Conservation (phyloP, 306 rosid genomes). For the Hippophae rhamnoides region DNA sequence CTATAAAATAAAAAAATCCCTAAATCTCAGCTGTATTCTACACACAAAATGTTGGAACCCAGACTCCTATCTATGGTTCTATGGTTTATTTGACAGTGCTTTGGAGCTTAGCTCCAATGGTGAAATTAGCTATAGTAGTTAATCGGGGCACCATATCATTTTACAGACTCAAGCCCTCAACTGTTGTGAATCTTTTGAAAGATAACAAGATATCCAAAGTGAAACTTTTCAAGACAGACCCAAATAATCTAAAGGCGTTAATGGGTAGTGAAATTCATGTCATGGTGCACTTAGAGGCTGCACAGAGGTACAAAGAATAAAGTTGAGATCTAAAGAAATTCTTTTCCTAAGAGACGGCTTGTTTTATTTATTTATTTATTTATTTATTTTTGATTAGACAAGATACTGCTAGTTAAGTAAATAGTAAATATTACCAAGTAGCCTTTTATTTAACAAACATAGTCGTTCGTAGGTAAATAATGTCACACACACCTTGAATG, state of each 20-base stretch:
- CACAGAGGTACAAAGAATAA: too few relatives aligned
- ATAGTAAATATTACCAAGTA: too few relatives aligned
- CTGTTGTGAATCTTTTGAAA: conserved; percentile 72
- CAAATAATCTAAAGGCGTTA: conserved; percentile 42
- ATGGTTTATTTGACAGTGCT: conserved; percentile 12
- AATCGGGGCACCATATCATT: conserved; percentile 84
- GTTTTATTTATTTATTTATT: too few relatives aligned
- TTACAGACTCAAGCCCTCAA: conserved; percentile 58
- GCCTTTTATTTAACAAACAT: too few relatives aligned
- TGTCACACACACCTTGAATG: too few relatives aligned
- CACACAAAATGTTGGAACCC: conserved; percentile 33
- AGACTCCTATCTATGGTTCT: conserved; percentile 15
- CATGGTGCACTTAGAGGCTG: conserved; percentile 24
- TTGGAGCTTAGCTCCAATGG: conserved; percentile 20
- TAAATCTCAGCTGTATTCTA: not conserved
- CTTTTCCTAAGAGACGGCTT: too few relatives aligned
- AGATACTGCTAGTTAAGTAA: too few relatives aligned
- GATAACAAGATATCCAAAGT: conserved; percentile 59
- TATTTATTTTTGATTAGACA: too few relatives aligned
- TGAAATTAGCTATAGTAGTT: conserved; percentile 60
- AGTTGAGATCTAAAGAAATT: too few relatives aligned
- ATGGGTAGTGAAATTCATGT: conserved; percentile 70
- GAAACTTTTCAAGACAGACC: conserved; percentile 79
- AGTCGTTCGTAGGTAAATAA: too few relatives aligned
- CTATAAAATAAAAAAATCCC: too few relatives aligned